Base-by-base conservation (phyloP, 768 basidiomycete genomes). In the Lactarius trivialis region DNA sequence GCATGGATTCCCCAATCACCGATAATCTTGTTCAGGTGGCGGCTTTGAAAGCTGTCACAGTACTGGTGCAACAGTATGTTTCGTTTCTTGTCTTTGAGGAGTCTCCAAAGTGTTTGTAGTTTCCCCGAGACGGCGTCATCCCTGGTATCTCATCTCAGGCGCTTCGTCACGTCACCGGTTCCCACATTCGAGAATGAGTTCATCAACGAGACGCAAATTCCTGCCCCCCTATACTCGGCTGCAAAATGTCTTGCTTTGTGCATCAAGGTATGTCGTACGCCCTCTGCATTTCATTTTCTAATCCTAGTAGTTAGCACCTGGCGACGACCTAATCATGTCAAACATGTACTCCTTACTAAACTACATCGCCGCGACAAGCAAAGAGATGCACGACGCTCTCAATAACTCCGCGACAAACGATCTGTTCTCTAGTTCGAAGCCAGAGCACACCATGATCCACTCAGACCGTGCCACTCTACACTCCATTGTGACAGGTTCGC, bases 321-420 rank as follows among this genome's bases (percentile, higher is more conserved):
- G 90, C 48, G 90, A 93, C 66, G 93, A 94, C 70, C 81, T 93
- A 39, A 81, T 91, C 71, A 87, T 94, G 83, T 98, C 95, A 4
- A 92, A 94, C 67, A 89, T 98, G 85, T 98, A 98, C 73, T 97
- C 96, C 5, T 82, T 98, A 14, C 80, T 98, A 63, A 98, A 98
- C 71, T 89, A 91, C 72, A 88, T 98, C 62, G 85, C 91, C 1
- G 85, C 89, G 4, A 86, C 91, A 2, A 88, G 85, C 76, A 90
- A 89, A 70, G 89, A 90, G 52, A 81, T 84, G 36, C 80, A 80
- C 37, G 88, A 88, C 55, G 75, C 70, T 54, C 76, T 81, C 3
- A 74, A 67, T 36, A 78, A 74, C 41, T 72, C 79, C 9, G 77
- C 81, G 55, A 26, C 54, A 30, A 54, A 28, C n/a, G 61, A 61